Percentiles rank a stretch among this genome's conserved stretches.
phyloP scores from a whole-genome alignment of 805 yeast genomes.

The Candida wancherniae region DNA sequence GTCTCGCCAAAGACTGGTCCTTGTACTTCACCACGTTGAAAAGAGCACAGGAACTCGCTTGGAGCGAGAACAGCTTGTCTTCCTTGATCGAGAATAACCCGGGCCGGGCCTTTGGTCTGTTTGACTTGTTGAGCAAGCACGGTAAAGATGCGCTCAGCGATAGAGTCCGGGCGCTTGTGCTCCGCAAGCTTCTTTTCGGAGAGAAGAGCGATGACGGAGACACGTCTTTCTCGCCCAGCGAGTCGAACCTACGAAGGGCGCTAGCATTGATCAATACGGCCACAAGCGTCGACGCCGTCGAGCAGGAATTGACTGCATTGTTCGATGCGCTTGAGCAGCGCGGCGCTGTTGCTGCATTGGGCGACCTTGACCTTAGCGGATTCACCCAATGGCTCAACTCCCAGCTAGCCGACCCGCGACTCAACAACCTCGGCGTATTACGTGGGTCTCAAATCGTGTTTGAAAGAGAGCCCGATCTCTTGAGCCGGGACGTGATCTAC shows the following conservation, averaged over 20 bases:
- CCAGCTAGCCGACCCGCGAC: background rate
- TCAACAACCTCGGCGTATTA: conserved; percentile 1
- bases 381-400: conserved; percentile 6
- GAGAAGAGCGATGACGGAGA: conserved; percentile 33
- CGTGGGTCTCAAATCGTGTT: conserved; percentile 13
- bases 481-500: conserved; percentile 14
- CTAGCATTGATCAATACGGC: conserved; percentile 9
- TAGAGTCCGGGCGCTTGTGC: conserved; percentile 21
- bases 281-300: background rate
- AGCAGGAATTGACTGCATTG: conserved; percentile 1
- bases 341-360: conserved; percentile 2
- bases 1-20: conserved; percentile 23
- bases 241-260: conserved; percentile 12
- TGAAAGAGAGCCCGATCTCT: conserved; percentile 9
- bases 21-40: conserved; percentile 21
- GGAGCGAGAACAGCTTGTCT: conserved; percentile 13
- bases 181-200: conserved; percentile 35
- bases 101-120: conserved; percentile 48
- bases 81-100: conserved; percentile 36
- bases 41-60: conserved; percentile 7
- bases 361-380: conserved; percentile 4
- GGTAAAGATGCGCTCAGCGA: conserved; percentile 16
- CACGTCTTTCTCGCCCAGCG: conserved; percentile 17
- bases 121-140: conserved; percentile 41
- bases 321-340: conserved; percentile 7